Evolutionary conservation across 495 filamentous ascomycete genomes (phyloP).

Genomic region (Penicillium canescens): DNA sequence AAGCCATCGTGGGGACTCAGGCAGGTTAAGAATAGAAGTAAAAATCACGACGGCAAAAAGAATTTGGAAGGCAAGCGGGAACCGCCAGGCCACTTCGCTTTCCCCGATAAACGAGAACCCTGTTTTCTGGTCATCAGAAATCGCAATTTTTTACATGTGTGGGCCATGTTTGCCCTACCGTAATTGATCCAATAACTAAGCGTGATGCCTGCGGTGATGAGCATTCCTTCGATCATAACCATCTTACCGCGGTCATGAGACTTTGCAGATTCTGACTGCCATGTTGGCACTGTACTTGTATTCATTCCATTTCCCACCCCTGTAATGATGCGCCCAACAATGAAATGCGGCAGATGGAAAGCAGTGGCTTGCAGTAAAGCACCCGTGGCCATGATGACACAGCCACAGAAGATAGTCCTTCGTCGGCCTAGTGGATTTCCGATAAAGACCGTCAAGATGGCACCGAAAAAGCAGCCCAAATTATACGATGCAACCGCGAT

Average conservation of each 20-base stretch:
- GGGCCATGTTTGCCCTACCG: slow-evolving; percentile 28
- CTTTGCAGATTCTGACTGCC: slow-evolving; percentile 68
- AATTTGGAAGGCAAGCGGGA: slow-evolving; percentile 73
- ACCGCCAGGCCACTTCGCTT: slow-evolving; percentile 64
- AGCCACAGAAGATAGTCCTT: slow-evolving; percentile 66
- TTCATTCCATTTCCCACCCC: slow-evolving; percentile 68
- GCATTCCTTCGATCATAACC: slow-evolving; percentile 72
- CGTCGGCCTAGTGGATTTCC: slow-evolving; percentile 70
- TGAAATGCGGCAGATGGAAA: slow-evolving; percentile 60
- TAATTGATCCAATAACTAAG: slow-evolving; percentile 75
- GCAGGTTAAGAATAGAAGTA: slow-evolving; percentile 56
- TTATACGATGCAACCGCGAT: slow-evolving; percentile 67
- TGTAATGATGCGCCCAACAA: slow-evolving; percentile 65
- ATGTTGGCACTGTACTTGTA: slow-evolving; percentile 47
- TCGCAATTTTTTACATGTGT: neutral
- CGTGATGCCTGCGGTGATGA: slow-evolving; percentile 67
- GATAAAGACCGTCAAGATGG: slow-evolving; percentile 67
- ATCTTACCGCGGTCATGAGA: slow-evolving; percentile 70
- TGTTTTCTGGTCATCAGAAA: slow-evolving; percentile 6
- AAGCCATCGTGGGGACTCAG: slow-evolving; percentile 74
- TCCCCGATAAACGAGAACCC: slow-evolving; percentile 58
- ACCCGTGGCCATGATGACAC: slow-evolving; percentile 64
- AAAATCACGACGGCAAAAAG: slow-evolving; percentile 62
- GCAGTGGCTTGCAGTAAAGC: slow-evolving; percentile 64
- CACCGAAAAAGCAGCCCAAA: slow-evolving; percentile 73